Base-by-base conservation (phyloP, 495 filamentous ascomycete genomes). In the Penicillium atrosanguineum region DNA sequence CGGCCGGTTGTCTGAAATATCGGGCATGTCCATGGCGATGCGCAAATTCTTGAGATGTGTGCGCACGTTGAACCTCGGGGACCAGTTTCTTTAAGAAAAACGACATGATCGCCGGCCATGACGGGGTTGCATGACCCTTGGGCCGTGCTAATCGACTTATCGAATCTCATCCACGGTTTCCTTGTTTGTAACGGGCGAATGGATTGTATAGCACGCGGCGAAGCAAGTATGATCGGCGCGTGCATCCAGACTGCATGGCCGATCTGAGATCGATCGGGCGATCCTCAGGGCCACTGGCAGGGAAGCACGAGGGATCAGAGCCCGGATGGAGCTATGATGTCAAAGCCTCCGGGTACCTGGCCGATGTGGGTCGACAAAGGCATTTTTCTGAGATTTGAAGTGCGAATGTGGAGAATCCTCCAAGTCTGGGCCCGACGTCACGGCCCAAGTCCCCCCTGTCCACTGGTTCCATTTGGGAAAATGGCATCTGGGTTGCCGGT, bases 201-300 rank as follows among this genome's bases (percentile, higher is more conserved):
- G 38, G 20, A 52, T 43, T 46, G 47, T 51, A 37, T 63, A 40
- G n/a, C 2, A 52, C 28, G 21, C 14, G 7, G 38, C n/a, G 6
- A 26, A 59, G 20, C 9, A 14, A n/a, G 25, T 19, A 11, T 44
- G 60, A 63, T 63, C 60, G 38, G 39, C 56, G 45, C 26, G 16
- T 23, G 16, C 7, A 15, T 40, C 25, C 48, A 59, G 36, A 46
- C 48, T 48, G n/a, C 8, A 46, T 11, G 18, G 2, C 28, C 44
- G 39, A 39, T 48, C 18, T 25, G 7, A n/a, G 50, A 60, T 63
- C 60, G 60, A 60, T 60, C 57, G 57, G 44, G 7, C 57, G 53
- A 63, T 63, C 53, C 46, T 25, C 49, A 59, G 60, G 50, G 44
- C 48, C 52, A 44, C 38, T 44, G 52, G 41, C 37, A 15, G 36